Percentiles rank a stretch among this genome's conserved stretches.
Conservation (phyloP, 2,329 filamentous ascomycete species). For the Blastomyces percursus region DNA sequence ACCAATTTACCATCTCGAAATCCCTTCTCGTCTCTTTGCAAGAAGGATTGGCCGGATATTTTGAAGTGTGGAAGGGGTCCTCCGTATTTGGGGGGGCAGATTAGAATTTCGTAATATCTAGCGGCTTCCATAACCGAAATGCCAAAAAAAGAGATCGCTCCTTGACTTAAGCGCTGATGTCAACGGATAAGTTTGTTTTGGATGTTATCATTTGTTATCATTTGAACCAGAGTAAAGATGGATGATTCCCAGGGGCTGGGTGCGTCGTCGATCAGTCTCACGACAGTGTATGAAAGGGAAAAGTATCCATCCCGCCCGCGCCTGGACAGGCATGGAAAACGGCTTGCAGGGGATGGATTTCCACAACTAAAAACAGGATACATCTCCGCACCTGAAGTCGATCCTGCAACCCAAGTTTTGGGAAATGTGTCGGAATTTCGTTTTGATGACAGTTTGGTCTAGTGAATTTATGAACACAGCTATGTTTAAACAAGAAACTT, state of each 20-base stretch:
- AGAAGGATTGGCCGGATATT: no score
- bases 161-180: no score
- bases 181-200: neutral
- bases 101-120: no score
- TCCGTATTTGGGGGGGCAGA: neutral
- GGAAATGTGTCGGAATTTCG: neutral
- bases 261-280: neutral
- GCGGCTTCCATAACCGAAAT: neutral
- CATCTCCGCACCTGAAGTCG: neutral
- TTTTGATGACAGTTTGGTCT: neutral
- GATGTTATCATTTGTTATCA: neutral
- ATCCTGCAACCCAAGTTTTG: slow-evolving; percentile 3
- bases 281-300: neutral
- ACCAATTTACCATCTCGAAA: neutral
- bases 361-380: neutral
- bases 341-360: no score
- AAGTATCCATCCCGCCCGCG: no score
- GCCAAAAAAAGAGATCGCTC: neutral
- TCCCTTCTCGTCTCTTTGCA: neutral
- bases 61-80: no score
- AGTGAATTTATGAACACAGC: neutral
- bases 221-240: neutral
- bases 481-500: no score
- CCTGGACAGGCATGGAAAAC: no score
- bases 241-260: neutral